phyloP scores from a whole-genome alignment of 805 yeast species.

The Saturnispora sanitii region DNA sequence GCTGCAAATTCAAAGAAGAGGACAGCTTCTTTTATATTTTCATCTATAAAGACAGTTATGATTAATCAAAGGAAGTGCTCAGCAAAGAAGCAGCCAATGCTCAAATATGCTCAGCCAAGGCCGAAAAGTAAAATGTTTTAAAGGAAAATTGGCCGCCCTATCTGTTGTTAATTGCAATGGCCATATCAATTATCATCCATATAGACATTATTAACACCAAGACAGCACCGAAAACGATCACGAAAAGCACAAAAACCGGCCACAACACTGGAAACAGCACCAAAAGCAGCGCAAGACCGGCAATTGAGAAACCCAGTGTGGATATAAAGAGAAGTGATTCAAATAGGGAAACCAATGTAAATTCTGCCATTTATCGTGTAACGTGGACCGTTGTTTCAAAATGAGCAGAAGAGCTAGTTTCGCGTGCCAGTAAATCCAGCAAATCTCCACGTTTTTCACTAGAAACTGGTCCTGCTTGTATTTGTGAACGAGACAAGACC shows the following conservation, averaged over 20 bases:
- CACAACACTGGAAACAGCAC: not conserved
- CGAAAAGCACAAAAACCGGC: not conserved
- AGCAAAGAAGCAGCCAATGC: no score
- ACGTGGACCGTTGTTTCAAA: constrained; percentile 39
- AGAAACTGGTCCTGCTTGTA: constrained; percentile 8
- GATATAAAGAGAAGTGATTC: not conserved
- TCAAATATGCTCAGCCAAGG: no score
- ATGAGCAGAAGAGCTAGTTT: constrained; percentile 15
- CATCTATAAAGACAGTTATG: no score
- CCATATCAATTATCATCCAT: not conserved
- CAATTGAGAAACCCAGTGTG: not conserved
- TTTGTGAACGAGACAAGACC: constrained; percentile 20
- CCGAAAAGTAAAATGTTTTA: no score
- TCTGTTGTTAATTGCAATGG: not conserved
- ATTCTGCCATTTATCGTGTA: no score
- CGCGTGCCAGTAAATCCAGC: constrained; percentile 21
- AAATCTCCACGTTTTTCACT: constrained; percentile 5
- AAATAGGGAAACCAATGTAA: no score
- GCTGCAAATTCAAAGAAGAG: no score
- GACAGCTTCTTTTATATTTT: no score
- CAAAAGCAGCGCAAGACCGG: not conserved
- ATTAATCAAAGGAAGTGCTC: no score
- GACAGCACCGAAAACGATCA: not conserved
- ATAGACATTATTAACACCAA: not conserved
- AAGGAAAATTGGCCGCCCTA: no score